Evolutionary conservation across 768 basidiomycete species (phyloP), one percentile per base, ranked within the genome.

Genomic region (Hypsizygus marmoreus): DNA sequence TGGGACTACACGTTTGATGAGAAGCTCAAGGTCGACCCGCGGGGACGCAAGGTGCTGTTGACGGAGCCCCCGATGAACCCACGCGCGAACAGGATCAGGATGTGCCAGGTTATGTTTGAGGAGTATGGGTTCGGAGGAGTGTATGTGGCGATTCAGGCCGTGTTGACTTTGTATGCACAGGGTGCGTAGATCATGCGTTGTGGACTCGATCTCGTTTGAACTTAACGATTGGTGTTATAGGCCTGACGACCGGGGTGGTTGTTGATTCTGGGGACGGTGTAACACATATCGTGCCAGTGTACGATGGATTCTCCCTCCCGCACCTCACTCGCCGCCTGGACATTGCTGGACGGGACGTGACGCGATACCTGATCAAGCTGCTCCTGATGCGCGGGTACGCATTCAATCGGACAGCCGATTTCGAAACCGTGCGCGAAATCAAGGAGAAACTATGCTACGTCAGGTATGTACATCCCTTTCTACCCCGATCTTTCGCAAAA

Each of bases 11-110:
- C 97, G 1, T 99, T 99, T 64, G 74, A 91, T 57, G 93, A 97
- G 74, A 98, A 98, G 72, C 81, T 99, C 55, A 80, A 83, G 61
- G 76, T 97, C 52, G 86, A 97, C 60, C 86, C 95, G 32, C 73
- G 75, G 19, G 97, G 92, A 0, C 76, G 81, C 50, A 99, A 97
- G 71, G 80, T 99, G 29, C 68, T 99, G 50, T 77, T 99, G 58
- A 99, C 97, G 0, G 97, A 99, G 67, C 97, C 97, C 12, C 97
- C 97, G 22, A 98, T 98, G 97, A 98, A 99, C 69, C 97, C 97
- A 3, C 91, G 86, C 62, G 86, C 70, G 53, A 98, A 99, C 68
- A 69, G 97, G 59, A 86, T 94, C 67, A 75, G 80, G 65, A 97
- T 99, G 94, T 88, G 85, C 45, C 88, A 98, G 67, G 91, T 97